These are phyloP conservation scores for Solanum sparsipilum DNA, from an alignment of 257 asterid species.

Conservation along the genomic window DNA sequence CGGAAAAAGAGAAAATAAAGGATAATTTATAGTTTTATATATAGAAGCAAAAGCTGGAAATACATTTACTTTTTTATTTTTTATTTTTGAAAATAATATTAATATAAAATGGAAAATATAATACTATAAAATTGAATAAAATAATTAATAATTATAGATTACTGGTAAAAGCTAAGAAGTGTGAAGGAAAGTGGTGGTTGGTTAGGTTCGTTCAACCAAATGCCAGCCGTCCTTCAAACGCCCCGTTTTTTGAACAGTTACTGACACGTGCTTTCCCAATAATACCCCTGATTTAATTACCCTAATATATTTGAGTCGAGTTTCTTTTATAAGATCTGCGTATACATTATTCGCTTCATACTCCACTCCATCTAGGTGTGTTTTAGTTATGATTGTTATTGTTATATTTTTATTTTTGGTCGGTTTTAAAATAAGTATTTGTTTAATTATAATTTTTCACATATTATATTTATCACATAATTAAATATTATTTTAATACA, in stretches of 20 bases:
- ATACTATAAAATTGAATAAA: neutral
- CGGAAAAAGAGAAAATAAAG: conserved; percentile 33
- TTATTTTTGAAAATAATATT: neutral
- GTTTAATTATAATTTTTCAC: neutral
- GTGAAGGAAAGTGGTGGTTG: conserved; percentile 55
- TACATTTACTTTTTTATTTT: neutral
- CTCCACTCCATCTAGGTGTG: neutral
- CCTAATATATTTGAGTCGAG: no score
- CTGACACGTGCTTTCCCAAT: neutral
- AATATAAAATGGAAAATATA: neutral
- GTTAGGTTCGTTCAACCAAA: conserved; percentile 75
- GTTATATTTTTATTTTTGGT: no score
- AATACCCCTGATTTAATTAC: neutral
- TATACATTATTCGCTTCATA: neutral
- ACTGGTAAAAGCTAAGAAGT: conserved; percentile 21
- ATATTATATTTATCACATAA: no score
- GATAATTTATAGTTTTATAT: conserved; percentile 42
- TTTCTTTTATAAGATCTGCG: no score
- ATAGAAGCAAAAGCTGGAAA: neutral
- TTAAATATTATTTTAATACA: no score
- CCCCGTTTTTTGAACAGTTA: conserved; percentile 15
- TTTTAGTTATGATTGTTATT: no score
- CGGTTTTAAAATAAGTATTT: no score
- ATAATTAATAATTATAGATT: neutral
- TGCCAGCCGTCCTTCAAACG: conserved; percentile 29